phyloP scores from a whole-genome alignment of 495 filamentous ascomycete genomes.

The Astrothelium subdiscretum region DNA sequence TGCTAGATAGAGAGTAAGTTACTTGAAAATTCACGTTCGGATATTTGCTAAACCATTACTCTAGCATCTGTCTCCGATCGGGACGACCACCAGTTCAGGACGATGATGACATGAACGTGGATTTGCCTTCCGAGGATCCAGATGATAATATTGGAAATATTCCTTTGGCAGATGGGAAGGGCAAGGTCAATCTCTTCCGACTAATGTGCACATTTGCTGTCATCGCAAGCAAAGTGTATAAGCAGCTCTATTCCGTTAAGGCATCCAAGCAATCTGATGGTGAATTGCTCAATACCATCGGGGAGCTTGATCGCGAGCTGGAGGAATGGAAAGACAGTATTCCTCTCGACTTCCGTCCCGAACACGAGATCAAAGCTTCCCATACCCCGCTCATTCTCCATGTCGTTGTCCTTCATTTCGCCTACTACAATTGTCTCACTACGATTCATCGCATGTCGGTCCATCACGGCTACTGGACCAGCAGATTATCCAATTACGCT shows the following conservation, averaged over 20 bases:
- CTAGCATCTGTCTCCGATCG: constrained; percentile 72
- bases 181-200: constrained; percentile 87
- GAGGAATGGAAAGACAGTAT: constrained; percentile 96
- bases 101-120: constrained; percentile 97
- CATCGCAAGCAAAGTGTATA: constrained; percentile 91
- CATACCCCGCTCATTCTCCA: constrained; percentile 87
- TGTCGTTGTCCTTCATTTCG: constrained; percentile 84
- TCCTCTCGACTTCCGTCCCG: constrained; percentile 84
- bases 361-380: constrained; percentile 83
- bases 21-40: neutral
- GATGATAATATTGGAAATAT: constrained; percentile 88
- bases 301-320: constrained; percentile 83
- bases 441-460: constrained; percentile 98
- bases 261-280: constrained; percentile 87
- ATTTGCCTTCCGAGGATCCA: constrained; percentile 84
- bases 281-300: constrained; percentile 89
- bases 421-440: constrained; percentile 95
- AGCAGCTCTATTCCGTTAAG: constrained; percentile 82
- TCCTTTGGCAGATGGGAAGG: constrained; percentile 76
- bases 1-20: constrained; percentile 79
- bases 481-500: constrained; percentile 84
- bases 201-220: constrained; percentile 82
- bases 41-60: constrained; percentile 12
- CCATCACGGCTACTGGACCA: constrained; percentile 98
- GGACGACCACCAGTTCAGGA: constrained; percentile 90